Base-by-base conservation (phyloP, 768 basidiomycete species). In the Rhizopogon vulgaris region DNA sequence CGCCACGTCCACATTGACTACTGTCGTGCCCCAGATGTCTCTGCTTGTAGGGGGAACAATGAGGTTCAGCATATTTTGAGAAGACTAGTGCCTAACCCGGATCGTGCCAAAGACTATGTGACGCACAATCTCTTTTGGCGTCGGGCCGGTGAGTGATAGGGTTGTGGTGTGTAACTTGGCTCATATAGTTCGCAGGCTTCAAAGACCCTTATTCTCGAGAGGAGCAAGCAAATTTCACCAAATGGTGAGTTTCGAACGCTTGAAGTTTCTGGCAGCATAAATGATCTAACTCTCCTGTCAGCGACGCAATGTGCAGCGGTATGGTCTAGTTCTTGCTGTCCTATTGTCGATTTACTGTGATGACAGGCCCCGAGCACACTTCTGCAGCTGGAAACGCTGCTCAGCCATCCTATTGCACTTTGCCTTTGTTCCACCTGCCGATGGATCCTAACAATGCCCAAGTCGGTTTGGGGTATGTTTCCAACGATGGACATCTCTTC, bases 181-280 rank as follows among this genome's bases (percentile, higher is more conserved):
- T 17, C 11, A 36, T 25, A 10, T 49, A 10, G 57, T 48, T 12
- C 39, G 11, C 43, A 82, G 82, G 78, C 9, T 84, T 83, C 68
- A 80, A 76, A 70, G 82, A 84, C 59, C 82, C 82, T 0, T 84
- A 84, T 53, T 74, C 80, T 18, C 71, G 70, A n/a, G 79, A 82
- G 38, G 80, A 83, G 46, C 77, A 78, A 56, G 48, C 69, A 1
- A 73, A 74, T 42, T 84, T 83, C 58, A 65, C 68, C 0, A 77
- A 78, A 61, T 84, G 83, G 79, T 78, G 58, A 41, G 73, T 61
- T 25, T 28, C 10, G 17, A 14, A 25, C 30, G 18, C 27, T 28
- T 9, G 8, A 2, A n/a, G 2, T 28, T 9, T 32, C 9, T 32
- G 17, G 18, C 30, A 18, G 5, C n/a, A 9, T 9, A 18, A 43